Evolutionary conservation across 768 basidiomycete genomes (phyloP), one percentile per base, ranked within the genome.

Genomic region (Neoboletus brunneissimus): DNA sequence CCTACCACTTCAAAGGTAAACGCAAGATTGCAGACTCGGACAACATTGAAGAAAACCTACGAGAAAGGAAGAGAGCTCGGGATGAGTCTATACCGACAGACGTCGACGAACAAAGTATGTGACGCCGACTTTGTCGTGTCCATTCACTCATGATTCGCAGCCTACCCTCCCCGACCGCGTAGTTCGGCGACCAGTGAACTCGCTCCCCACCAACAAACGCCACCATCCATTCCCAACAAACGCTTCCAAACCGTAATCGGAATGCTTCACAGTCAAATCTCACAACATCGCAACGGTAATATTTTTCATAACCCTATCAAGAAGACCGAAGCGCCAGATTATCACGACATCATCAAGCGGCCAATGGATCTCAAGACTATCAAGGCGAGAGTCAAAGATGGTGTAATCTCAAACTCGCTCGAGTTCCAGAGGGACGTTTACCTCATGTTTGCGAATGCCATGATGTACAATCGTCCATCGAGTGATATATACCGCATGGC

Each of bases 311-410:
- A 89, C 62, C 94, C 94, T 23, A 93, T 98, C 71, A 91, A 88
- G 67, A 81, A 82, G 56, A 83, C 84, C 22, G 94, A 96, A 60
- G 95, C 95, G 8, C 87, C 94, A 0, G 93, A 93, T 67, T 98
- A 98, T 68, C 85, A 86, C 55, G 89, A 94, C 48, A 90, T 96
- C 56, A 91, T 98, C 56, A 92, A 90, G 65, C 82, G 88, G n/a
- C 93, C 96, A 3, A 95, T 95, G 84, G 94, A 98, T 70, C 80
- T 98, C 53, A 96, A 94, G 72, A 95, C 90, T 0, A 90, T 98
- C 68, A 92, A 93, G 70, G 76, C 76, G n/a, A 83, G 81, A 60
- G 85, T 96, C 55, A 90, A 89, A 64, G 92, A 95, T 63, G 93
- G 93, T 0, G 59, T 81, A 3, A 93, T 97, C 46, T 76, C 81